Evolutionary conservation across 2,329 filamentous ascomycete genomes (phyloP).

Genomic region (Coniosporium tulheliwenetii): DNA sequence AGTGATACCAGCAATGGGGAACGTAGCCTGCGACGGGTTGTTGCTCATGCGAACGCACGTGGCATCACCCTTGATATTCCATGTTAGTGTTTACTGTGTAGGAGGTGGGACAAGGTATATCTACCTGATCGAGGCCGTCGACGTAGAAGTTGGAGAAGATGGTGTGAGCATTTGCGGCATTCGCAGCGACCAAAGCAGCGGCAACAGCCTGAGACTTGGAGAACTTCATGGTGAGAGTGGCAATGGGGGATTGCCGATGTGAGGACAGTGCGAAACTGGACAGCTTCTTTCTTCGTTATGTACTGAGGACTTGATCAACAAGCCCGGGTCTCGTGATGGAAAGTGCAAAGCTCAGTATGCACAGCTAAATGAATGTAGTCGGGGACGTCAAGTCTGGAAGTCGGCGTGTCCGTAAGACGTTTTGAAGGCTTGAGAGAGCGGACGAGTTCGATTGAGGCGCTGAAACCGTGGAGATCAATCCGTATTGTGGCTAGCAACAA

Average conservation of each 20-base stretch:
- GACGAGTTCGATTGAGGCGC: constrained; percentile 17
- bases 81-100: background rate
- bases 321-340: background rate
- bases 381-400: background rate
- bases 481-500: no score
- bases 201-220: background rate
- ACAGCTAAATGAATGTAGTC: constrained; percentile 13
- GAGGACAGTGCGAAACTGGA: background rate
- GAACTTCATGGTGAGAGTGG: constrained; percentile 21
- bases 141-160: constrained; percentile 49
- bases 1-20: constrained; percentile 40
- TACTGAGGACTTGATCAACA: constrained; percentile 1
- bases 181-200: constrained; percentile 13
- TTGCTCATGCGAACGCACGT: constrained; percentile 55
- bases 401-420: background rate
- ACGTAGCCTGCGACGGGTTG: constrained; percentile 34
- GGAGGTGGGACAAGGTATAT: background rate
- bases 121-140: constrained; percentile 34
- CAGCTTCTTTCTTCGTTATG: constrained; percentile 1
- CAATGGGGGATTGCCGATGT: no score
- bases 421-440: constrained; percentile 1
- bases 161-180: constrained; percentile 39
- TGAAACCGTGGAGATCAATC: background rate
- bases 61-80: constrained; percentile 41
- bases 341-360: constrained; percentile 1